Percentiles rank a stretch among this genome's conserved stretches.
Conservation (phyloP, 768 basidiomycete species). For the Pisolithus microcarpus region DNA sequence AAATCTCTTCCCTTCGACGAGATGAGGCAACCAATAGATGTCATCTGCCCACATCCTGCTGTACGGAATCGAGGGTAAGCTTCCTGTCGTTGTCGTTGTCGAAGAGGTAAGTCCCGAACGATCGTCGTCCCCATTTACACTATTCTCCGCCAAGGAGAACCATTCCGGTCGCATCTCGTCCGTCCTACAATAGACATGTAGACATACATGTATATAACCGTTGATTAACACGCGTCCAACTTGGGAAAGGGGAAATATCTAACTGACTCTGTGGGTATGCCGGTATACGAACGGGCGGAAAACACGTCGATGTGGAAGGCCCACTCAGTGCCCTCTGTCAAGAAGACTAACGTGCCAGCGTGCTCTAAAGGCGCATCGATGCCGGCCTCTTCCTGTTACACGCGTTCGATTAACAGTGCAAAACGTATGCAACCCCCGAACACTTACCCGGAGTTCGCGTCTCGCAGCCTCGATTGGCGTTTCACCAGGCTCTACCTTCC, state of each 20-base stretch:
- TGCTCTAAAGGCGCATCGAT: conserved; percentile 58
- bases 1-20: conserved; percentile 38
- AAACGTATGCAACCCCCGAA: too few relatives aligned
- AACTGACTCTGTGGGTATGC: conserved; percentile 58
- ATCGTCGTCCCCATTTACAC: conserved; percentile 9
- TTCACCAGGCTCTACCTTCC: conserved; percentile 77
- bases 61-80: conserved; percentile 49
- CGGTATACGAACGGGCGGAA: conserved; percentile 52
- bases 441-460: conserved; percentile 62
- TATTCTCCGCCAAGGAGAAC: conserved; percentile 42
- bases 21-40: conserved; percentile 58
- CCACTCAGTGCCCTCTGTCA: conserved; percentile 43
- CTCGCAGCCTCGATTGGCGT: conserved; percentile 59
- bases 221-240: neutral
- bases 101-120: neutral
- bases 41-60: conserved; percentile 57
- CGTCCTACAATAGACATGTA: conserved; percentile 46
- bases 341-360: conserved; percentile 61
- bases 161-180: conserved; percentile 87
- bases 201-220: neutral
- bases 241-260: neutral
- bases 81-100: neutral
- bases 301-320: conserved; percentile 73
- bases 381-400: conserved; percentile 72
- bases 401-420: too few relatives aligned